Conservation (phyloP, 2,329 filamentous ascomycete species). For the Talaromyces sp. region DNA sequence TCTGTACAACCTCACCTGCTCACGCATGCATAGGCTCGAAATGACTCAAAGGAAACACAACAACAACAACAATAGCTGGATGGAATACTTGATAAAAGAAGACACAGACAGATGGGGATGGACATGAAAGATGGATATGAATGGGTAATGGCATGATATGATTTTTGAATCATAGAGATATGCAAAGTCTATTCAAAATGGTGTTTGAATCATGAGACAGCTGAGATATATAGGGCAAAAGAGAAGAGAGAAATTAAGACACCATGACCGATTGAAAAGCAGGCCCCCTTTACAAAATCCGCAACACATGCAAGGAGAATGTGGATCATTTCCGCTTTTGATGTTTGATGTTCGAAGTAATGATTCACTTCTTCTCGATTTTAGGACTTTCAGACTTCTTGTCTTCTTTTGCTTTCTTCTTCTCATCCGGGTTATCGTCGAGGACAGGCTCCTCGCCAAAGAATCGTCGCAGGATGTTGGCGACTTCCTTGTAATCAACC, state of each 20-base stretch:
- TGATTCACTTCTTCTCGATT: slow-evolving; percentile 11
- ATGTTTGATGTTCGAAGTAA: neutral
- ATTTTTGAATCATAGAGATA: neutral
- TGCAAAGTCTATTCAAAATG: slow-evolving; percentile 25
- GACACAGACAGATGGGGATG: slow-evolving; percentile 1
- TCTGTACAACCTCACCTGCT: slow-evolving; percentile 11
- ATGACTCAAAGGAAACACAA: neutral
- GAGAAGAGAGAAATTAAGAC: slow-evolving; percentile 15
- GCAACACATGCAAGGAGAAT: neutral
- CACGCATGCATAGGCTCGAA: slow-evolving; percentile 23
- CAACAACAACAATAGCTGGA: neutral
- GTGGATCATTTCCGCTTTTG: neutral
- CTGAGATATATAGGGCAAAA: slow-evolving; percentile 17
- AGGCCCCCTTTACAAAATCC: neutral
- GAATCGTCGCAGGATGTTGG: slow-evolving; percentile 67
- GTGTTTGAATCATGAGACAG: slow-evolving; percentile 11
- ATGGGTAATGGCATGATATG: neutral
- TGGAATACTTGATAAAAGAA: too few species aligned
- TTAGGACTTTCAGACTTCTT: slow-evolving; percentile 4
- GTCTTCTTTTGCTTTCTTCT: neutral
- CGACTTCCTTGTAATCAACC: slow-evolving; percentile 70
- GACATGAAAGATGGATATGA: neutral
- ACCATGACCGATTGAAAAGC: neutral
- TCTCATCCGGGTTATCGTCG: slow-evolving; percentile 1
- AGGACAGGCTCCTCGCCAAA: slow-evolving; percentile 52